Conservation (phyloP, 345 rosid species). For the Arabis hirsuta region DNA sequence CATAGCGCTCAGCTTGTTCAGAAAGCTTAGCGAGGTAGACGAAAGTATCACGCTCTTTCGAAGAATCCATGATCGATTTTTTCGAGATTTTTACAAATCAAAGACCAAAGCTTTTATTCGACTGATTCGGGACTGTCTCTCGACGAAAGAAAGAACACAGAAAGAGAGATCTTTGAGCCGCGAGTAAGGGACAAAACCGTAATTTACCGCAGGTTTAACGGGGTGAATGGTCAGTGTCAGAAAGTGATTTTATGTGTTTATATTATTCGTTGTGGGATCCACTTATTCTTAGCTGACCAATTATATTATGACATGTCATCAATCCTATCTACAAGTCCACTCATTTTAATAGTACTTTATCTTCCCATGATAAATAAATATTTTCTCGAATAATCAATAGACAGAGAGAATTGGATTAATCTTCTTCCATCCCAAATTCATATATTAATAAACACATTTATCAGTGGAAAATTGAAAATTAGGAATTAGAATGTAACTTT, state of each 20-base stretch:
- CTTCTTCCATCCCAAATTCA: background rate
- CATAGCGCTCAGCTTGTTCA: constrained; percentile 76
- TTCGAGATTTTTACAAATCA: background rate
- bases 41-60: constrained; percentile 51
- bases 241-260: constrained; percentile 26
- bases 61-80: constrained; percentile 46
- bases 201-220: constrained; percentile 18
- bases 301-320: constrained; percentile 31
- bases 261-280: constrained; percentile 33
- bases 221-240: constrained; percentile 24
- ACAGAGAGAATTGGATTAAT: background rate
- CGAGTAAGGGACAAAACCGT: constrained; percentile 39
- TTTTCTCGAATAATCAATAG: background rate
- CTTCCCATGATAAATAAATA: constrained; percentile 7
- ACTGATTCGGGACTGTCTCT: constrained; percentile 26
- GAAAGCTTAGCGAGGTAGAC: constrained; percentile 68
- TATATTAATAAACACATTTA: no score
- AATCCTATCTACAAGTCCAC: constrained; percentile 36
- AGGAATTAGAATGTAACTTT: no score
- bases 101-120: constrained; percentile 20
- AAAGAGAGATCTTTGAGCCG: constrained; percentile 23
- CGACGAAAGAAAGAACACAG: constrained; percentile 14
- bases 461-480: no score
- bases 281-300: background rate
- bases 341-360: constrained; percentile 40